Base-by-base conservation (phyloP, 805 yeast genomes). In the Cyberlindnera maclurae region DNA sequence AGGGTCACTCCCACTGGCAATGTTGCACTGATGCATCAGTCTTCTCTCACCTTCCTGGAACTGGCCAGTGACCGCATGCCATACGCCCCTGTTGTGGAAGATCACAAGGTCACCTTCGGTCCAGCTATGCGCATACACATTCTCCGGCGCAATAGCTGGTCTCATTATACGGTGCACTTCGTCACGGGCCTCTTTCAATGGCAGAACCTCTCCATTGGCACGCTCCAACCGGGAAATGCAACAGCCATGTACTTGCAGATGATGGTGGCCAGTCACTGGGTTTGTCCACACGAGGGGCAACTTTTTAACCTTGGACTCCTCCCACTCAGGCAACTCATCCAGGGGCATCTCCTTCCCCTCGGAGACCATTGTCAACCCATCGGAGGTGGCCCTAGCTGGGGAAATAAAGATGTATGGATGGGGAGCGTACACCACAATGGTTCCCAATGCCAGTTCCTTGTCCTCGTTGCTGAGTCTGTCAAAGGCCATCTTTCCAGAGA, bases 31-130 rank as follows among this genome's bases (percentile, higher is more conserved):
- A 57, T 87, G 96, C 94, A 87, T 86, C 55, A 87, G 68, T 60
- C 96, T 75, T 52, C 75, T 77, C 56, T 86, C 93, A 34, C 82
- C 85, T 15, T 72, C 71, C 15, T 74, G 79, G 62, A 87, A 81
- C 61, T 86, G 95, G 37, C 96, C 95, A 12, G 95, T 86, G 26
- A 87, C 96, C 2, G 90, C 77, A 58, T 87, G 96, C 82, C 90
- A 83, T 10, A 87, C 89, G 32, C 95, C 95, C 58, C 90, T 72
- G 68, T 87, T 87, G 63, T 70, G 86, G 68, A 87, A 87, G 40
- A 87, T 79, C 27, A 85, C 93, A 54, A 87, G 70, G 53, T 87
- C 96, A 40, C 95, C 96, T 47, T 77, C 71, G 15, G 65, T 63
- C 96, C 96, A 87, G 34, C 76, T 75, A 59, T 87, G 95, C 4